A percentile compares a stretch with the other conserved stretches of the same genome.
Conservation (phyloP, 495 filamentous ascomycete species). For the Lasiosphaeria miniovina region DNA sequence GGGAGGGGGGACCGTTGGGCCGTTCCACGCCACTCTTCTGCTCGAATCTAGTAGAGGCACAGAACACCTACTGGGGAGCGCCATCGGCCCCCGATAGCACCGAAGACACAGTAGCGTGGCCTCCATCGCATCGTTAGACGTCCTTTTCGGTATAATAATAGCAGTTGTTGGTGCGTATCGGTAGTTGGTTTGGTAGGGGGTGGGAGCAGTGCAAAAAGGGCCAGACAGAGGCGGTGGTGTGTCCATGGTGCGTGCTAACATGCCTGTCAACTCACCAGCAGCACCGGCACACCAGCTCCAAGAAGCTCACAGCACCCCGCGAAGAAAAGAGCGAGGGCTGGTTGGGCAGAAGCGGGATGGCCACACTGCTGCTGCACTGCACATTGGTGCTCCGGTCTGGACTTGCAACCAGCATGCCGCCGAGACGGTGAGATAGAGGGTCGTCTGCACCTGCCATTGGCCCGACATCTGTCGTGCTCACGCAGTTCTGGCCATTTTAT, state of each 20-base stretch:
- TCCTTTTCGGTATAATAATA: conserved; percentile 36
- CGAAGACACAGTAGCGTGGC: too few species aligned
- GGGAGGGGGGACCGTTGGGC: neutral
- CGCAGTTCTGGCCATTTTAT: conserved; percentile 12
- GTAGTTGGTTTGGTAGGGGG: too few species aligned
- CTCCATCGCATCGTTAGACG: conserved; percentile 4
- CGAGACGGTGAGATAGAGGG: conserved; percentile 19
- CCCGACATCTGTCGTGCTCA: conserved; percentile 30
- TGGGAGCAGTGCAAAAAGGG: too few species aligned
- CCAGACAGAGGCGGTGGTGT: conserved; percentile 12
- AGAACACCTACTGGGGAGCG: neutral
- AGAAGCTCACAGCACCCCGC: conserved; percentile 15
- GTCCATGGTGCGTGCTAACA: neutral
- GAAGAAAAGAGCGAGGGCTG: conserved; percentile 35
- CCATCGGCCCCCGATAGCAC: too few species aligned
- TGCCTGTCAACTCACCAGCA: conserved; percentile 9
- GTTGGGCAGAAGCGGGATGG: conserved; percentile 35
- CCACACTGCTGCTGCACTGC: conserved; percentile 16
- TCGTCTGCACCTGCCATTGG: conserved; percentile 25
- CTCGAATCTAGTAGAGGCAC: neutral
- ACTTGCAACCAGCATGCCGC: conserved; percentile 3
- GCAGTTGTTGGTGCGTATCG: conserved; percentile 23
- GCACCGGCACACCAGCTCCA: conserved; percentile 29
- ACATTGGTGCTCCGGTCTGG: conserved; percentile 13
- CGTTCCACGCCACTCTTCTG: neutral